Conservation (phyloP, 257 asterid species). For the Scutellaria galericulata region DNA sequence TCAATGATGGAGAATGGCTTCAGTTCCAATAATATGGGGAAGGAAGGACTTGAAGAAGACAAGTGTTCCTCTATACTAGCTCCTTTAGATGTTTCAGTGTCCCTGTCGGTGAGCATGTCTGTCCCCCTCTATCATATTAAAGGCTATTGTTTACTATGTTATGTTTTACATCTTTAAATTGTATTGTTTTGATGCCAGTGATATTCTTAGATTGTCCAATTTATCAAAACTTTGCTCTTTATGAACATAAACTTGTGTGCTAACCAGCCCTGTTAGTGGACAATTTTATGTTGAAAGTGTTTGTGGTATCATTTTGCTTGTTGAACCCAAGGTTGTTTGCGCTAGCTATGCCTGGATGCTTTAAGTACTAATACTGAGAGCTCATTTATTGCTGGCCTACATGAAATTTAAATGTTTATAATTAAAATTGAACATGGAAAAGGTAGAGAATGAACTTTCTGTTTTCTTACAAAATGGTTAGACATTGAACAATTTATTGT, state of each 20-base stretch:
- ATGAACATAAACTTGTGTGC: slow-evolving; percentile 17
- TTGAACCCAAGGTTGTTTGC: slow-evolving; percentile 3
- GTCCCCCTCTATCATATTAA: slow-evolving; percentile 4
- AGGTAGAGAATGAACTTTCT: background rate
- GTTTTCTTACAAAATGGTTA: no score
- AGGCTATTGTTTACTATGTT: slow-evolving; percentile 14
- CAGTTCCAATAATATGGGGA: slow-evolving; percentile 40
- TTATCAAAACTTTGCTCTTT: slow-evolving; percentile 16
- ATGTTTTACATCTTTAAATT: slow-evolving; percentile 19
- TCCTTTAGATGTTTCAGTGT: slow-evolving; percentile 69
- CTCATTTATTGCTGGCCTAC: background rate
- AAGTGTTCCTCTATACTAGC: slow-evolving; percentile 53
- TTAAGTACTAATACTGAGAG: slow-evolving; percentile 6
- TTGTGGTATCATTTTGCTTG: background rate
- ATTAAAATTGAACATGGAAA: background rate
- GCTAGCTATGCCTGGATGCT: slow-evolving; percentile 1
- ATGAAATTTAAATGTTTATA: background rate
- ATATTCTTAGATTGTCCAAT: slow-evolving; percentile 15
- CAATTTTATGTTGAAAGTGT: slow-evolving; percentile 12
- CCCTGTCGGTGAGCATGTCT: slow-evolving; percentile 69
- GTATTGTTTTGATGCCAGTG: slow-evolving; percentile 13
- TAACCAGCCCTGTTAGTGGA: slow-evolving; percentile 3
- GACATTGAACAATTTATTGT: background rate
- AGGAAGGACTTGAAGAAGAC: slow-evolving; percentile 44
- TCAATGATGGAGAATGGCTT: slow-evolving; percentile 40